A percentile compares a stretch with the other conserved stretches of the same genome.
Evolutionary conservation across 2,329 filamentous ascomycete genomes (phyloP).

Genomic region (Microcera coccophila): DNA sequence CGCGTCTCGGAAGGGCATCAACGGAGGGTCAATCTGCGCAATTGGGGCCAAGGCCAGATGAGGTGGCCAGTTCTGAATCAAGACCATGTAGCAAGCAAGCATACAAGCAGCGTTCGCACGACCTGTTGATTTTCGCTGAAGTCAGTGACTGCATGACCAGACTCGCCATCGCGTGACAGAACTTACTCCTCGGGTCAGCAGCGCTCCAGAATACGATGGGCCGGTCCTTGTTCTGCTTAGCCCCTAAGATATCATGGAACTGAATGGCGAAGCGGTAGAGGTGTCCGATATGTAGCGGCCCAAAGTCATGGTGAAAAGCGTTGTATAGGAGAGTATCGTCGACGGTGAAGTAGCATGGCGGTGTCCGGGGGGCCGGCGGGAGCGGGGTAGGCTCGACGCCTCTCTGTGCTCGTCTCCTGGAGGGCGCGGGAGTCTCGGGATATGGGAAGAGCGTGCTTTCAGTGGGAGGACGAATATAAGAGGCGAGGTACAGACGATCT

Average conservation of each 20-base stretch:
- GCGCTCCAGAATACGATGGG: slow-evolving; percentile 96
- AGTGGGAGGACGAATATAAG: slow-evolving; percentile 79
- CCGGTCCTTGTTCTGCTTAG: slow-evolving; percentile 82
- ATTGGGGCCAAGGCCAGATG: slow-evolving; percentile 94
- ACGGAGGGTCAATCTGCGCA: slow-evolving; percentile 89
- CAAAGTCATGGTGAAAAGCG: slow-evolving; percentile 97
- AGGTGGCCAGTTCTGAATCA: slow-evolving; percentile 96
- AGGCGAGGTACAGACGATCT: slow-evolving; percentile 94
- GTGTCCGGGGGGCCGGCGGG: slow-evolving; percentile 29
- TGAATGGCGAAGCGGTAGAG: slow-evolving; percentile 94
- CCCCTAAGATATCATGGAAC: slow-evolving; percentile 90
- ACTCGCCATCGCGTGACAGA: slow-evolving; percentile 1
- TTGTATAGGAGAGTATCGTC: slow-evolving; percentile 94
- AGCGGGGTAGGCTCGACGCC: slow-evolving; percentile 45
- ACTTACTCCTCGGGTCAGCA: slow-evolving; percentile 82
- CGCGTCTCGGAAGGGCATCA: slow-evolving; percentile 98
- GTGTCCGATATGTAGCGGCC: slow-evolving; percentile 94
- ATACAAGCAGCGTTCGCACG: slow-evolving; percentile 92
- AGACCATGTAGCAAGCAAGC: slow-evolving; percentile 96
- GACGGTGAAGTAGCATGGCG: slow-evolving; percentile 92
- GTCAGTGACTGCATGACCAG: slow-evolving; percentile 13
- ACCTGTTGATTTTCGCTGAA: slow-evolving; percentile 46
- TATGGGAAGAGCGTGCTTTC: slow-evolving; percentile 84
- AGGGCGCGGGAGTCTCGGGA: slow-evolving; percentile 60
- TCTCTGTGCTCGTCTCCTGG: slow-evolving; percentile 47